A percentile compares a stretch with the other conserved stretches of the same genome.
Evolutionary conservation across 306 rosid genomes (phyloP).

Genomic region (Coriaria nepalensis): DNA sequence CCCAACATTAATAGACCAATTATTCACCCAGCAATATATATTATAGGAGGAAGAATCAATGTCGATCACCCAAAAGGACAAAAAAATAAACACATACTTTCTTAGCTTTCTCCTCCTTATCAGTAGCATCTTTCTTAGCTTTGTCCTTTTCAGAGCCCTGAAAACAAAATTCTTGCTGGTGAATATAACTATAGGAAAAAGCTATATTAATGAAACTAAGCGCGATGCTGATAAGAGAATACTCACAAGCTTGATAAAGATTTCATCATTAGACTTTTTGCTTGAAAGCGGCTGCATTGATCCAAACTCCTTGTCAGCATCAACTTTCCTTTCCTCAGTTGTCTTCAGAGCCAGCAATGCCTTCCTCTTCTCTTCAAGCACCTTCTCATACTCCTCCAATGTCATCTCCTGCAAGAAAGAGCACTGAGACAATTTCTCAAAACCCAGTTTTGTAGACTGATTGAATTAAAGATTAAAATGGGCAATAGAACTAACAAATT

Average conservation of each 20-base stretch:
- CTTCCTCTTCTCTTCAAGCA: slow-evolving; percentile 80
- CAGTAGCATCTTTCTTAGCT: slow-evolving; percentile 53
- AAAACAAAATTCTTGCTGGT: neutral
- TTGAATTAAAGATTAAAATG: neutral
- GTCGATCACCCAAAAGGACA: neutral
- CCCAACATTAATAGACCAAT: slow-evolving; percentile 4
- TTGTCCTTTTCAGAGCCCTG: slow-evolving; percentile 92
- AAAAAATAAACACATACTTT: slow-evolving; percentile 32
- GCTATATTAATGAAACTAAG: no score
- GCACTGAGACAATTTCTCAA: no score
- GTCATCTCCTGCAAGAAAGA: slow-evolving; percentile 72
- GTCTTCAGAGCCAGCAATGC: slow-evolving; percentile 43
- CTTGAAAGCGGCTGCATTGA: slow-evolving; percentile 68
- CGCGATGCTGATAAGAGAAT: neutral
- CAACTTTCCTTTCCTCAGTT: slow-evolving; percentile 62
- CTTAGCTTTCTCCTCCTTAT: slow-evolving; percentile 76
- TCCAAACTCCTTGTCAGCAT: slow-evolving; percentile 39
- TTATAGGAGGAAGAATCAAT: neutral
- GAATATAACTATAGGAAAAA: neutral
- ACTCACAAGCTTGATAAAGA: slow-evolving; percentile 63
- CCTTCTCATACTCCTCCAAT: slow-evolving; percentile 74
- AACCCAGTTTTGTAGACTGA: neutral
- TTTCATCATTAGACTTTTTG: slow-evolving; percentile 58
- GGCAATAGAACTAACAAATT: neutral
- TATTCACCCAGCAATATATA: neutral